Conservation (phyloP, 202 grass and related monocot species). For the Setaria viridis region DNA sequence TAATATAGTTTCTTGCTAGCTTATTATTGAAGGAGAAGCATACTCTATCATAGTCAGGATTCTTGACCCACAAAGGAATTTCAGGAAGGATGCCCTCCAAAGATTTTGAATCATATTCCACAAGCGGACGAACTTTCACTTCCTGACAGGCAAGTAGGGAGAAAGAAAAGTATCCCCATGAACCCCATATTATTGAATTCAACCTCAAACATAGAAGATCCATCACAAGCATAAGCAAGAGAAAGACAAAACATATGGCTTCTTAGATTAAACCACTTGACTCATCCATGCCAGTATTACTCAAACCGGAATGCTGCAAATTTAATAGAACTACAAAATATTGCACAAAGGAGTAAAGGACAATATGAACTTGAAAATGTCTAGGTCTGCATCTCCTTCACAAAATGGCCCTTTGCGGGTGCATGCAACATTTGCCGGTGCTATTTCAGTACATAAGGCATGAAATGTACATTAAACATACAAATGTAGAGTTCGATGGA, state of each 20-base stretch:
- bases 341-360: neutral
- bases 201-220: neutral
- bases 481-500: neutral
- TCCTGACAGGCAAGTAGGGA: slow-evolving; percentile 57
- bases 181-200: neutral
- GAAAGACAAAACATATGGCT: neutral
- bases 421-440: neutral
- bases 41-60: slow-evolving; percentile 98
- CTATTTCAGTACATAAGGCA: slow-evolving; percentile 27
- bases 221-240: neutral
- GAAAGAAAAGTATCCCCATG: slow-evolving; percentile 12
- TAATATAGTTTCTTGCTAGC: slow-evolving; percentile 1
- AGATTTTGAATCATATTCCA: slow-evolving; percentile 83
- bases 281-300: slow-evolving; percentile 17
- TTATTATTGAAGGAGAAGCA: slow-evolving; percentile 25
- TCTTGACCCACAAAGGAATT: slow-evolving; percentile 97
- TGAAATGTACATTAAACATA: neutral
- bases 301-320: neutral
- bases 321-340: neutral
- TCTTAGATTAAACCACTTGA: neutral
- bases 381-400: neutral
- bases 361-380: neutral
- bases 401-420: neutral
- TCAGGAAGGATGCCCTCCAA: slow-evolving; percentile 83
- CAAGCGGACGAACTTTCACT: slow-evolving; percentile 67